Conservation (phyloP, 495 filamentous ascomycete species). For the Parmelia sp. region DNA sequence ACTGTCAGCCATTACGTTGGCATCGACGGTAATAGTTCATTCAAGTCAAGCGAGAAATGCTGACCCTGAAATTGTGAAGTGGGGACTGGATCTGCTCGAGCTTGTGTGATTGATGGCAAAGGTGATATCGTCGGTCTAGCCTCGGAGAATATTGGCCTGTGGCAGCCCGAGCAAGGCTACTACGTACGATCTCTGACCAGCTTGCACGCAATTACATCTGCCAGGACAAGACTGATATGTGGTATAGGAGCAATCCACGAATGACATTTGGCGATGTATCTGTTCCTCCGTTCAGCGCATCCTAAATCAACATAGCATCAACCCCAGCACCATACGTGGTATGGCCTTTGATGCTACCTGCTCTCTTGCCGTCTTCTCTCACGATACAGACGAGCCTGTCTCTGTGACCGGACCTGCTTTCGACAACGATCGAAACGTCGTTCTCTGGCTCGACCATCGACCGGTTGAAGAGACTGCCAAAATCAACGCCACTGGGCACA, state of each 20-base stretch:
- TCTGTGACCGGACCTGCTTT: conserved; percentile 85
- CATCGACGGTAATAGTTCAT: not conserved
- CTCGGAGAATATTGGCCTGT: conserved; percentile 83
- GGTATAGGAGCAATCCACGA: conserved; percentile 88
- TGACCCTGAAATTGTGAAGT: conserved; percentile 64
- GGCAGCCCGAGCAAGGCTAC: conserved; percentile 86
- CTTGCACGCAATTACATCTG: conserved; percentile 12
- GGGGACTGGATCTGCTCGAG: conserved; percentile 88
- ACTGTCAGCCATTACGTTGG: not conserved
- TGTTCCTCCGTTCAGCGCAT: conserved; percentile 73
- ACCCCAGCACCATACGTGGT: conserved; percentile 65
- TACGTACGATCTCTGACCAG: conserved; percentile 52
- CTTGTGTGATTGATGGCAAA: conserved; percentile 84
- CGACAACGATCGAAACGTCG: conserved; percentile 77
- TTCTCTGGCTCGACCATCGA: conserved; percentile 90
- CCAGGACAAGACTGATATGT: conserved; percentile 21
- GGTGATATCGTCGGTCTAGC: conserved; percentile 91
- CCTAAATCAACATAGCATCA: conserved; percentile 70
- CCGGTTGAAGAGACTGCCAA: conserved; percentile 80
- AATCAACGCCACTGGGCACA: conserved; percentile 89
- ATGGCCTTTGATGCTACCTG: conserved; percentile 97
- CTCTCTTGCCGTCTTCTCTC: conserved; percentile 82
- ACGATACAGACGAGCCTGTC: conserved; percentile 83
- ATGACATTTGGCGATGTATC: conserved; percentile 90
- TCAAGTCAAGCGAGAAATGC: conserved; percentile 27